These are phyloP conservation scores for Silene latifolia DNA, from an alignment of 148 eudicot genomes.

Conservation along the genomic window DNA sequence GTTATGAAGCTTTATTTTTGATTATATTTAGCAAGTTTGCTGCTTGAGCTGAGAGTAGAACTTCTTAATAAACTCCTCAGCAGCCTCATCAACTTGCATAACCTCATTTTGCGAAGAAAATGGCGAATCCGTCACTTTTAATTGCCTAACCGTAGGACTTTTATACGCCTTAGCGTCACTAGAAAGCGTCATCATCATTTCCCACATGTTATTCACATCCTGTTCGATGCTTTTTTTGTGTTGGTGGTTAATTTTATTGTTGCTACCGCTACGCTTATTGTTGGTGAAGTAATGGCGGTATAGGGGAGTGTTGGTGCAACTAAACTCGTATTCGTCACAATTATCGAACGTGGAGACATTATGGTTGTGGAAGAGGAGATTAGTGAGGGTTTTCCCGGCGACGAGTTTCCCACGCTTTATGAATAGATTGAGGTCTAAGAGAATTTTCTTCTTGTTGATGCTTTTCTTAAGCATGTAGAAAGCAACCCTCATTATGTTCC, in stretches of 20 bases:
- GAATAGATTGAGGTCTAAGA: slow-evolving; percentile 38
- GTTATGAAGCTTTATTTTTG: no score
- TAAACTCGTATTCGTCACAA: slow-evolving; percentile 58
- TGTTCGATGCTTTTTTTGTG: background rate
- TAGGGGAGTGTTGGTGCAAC: slow-evolving; percentile 64
- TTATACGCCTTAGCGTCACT: slow-evolving; percentile 18
- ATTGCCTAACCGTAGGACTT: slow-evolving; percentile 48
- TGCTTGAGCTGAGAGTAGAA: slow-evolving; percentile 47
- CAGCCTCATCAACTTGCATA: slow-evolving; percentile 56
- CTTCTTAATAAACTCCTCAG: slow-evolving; percentile 58
- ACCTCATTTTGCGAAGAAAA: slow-evolving; percentile 37
- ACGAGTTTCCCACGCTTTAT: slow-evolving; percentile 15
- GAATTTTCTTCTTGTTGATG: slow-evolving; percentile 41
- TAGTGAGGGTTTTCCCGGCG: slow-evolving; percentile 15
- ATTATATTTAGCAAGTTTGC: slow-evolving; percentile 20
- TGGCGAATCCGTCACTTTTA: slow-evolving; percentile 65
- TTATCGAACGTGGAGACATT: background rate
- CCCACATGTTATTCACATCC: slow-evolving; percentile 27
- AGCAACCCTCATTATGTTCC: slow-evolving; percentile 37
- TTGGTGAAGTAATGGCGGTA: slow-evolving; percentile 24
- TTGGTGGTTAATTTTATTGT: background rate
- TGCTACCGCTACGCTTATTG: slow-evolving; percentile 9
- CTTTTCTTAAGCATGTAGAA: slow-evolving; percentile 56
- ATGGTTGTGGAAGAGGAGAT: slow-evolving; percentile 17
- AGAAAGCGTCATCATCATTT: slow-evolving; percentile 31